Percentiles rank a stretch among this genome's conserved stretches.
phyloP scores from a whole-genome alignment of 768 basidiomycete species.

The Russula sp. region DNA sequence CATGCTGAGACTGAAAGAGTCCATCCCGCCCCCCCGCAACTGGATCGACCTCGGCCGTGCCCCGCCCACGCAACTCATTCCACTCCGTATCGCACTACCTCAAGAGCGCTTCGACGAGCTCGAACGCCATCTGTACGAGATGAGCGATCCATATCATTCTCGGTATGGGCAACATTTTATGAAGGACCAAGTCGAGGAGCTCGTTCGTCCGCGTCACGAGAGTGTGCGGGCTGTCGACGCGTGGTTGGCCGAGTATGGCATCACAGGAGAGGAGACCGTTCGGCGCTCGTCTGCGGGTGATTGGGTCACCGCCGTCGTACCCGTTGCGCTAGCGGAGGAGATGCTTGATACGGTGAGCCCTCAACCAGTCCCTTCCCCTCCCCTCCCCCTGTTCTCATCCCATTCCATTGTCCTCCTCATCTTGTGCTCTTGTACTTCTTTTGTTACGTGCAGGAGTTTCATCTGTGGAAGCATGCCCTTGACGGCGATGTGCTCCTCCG shows the following conservation, averaged over 20 bases:
- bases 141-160: slow-evolving; percentile 23
- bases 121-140: slow-evolving; percentile 26
- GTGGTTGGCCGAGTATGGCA: slow-evolving; percentile 56
- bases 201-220: slow-evolving; percentile 52
- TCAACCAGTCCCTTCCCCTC: too few species aligned
- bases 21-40: slow-evolving; percentile 36
- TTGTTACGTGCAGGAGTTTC: slow-evolving; percentile 44
- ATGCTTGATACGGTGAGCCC: slow-evolving; percentile 62
- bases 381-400: background rate
- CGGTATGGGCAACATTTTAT: slow-evolving; percentile 42
- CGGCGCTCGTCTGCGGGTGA: slow-evolving; percentile 58
- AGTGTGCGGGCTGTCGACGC: slow-evolving; percentile 49
- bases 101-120: slow-evolving; percentile 26
- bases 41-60: slow-evolving; percentile 44
- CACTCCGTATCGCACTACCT: slow-evolving; percentile 37
- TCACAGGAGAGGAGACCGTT: slow-evolving; percentile 35
- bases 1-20: slow-evolving; percentile 14
- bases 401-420: background rate
- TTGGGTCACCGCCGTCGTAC: slow-evolving; percentile 57
- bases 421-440: background rate
- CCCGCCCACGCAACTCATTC: slow-evolving; percentile 41
- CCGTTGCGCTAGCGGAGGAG: slow-evolving; percentile 54
- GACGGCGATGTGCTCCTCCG: slow-evolving; percentile 47
- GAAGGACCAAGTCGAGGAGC: slow-evolving; percentile 56
- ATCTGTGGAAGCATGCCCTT: slow-evolving; percentile 50